Evolutionary conservation across 1,284 basidiomycete genomes (phyloP).

Genomic region (Tetrapyrgos nigripes): DNA sequence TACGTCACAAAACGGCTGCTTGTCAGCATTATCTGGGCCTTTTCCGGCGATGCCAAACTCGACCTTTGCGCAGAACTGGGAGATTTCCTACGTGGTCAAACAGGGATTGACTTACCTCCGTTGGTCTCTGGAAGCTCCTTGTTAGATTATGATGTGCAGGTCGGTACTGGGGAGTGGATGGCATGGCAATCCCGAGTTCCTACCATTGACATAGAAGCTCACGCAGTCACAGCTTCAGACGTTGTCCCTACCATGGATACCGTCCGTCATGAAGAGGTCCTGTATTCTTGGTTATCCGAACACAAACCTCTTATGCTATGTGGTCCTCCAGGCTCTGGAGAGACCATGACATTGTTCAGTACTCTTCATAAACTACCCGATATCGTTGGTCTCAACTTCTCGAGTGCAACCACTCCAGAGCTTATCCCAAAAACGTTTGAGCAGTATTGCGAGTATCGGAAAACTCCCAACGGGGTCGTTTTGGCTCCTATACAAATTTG

Average conservation of each 20-base stretch:
- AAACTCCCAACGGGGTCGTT: conserved; percentile 96
- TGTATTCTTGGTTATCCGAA: conserved; percentile 98
- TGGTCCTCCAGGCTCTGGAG: conserved; percentile 98
- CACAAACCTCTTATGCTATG: conserved; percentile 99
- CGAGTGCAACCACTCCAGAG: conserved; percentile 97
- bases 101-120: conserved; percentile 89
- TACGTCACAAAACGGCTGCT: conserved; percentile 93
- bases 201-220: conserved; percentile 95
- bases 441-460: conserved; percentile 99
- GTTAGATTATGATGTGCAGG: conserved; percentile 96
- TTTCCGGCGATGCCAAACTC: conserved; percentile 94
- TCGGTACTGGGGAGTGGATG: conserved; percentile 87
- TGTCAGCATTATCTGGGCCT: conserved; percentile 96
- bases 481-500: conserved; percentile 96
- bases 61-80: conserved; percentile 92
- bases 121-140: conserved; percentile 81
- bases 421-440: conserved; percentile 99
- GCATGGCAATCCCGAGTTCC: conserved; percentile 94
- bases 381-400: conserved; percentile 99
- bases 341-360: conserved; percentile 99
- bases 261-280: conserved; percentile 96
- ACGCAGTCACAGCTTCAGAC: conserved; percentile 94
- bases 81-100: conserved; percentile 84
- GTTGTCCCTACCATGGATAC: conserved; percentile 99
- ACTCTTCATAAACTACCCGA: conserved; percentile 97